phyloP scores from a whole-genome alignment of 441 rosid species.

The Codiaeum variegatum region DNA sequence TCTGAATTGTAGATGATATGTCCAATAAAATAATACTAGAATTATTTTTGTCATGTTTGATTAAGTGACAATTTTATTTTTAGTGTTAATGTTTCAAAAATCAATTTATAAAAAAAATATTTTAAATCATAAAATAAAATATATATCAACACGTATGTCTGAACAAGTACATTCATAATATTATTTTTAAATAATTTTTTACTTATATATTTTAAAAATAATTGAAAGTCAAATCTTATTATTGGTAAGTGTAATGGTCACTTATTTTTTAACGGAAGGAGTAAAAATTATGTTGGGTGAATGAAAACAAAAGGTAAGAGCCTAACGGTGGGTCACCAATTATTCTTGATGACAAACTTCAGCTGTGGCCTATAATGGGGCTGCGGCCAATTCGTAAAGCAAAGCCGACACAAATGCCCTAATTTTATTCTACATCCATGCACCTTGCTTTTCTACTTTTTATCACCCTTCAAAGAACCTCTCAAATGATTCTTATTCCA shows the following conservation, averaged over 20 bases:
- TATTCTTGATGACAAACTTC: neutral
- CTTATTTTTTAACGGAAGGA: too few relatives aligned
- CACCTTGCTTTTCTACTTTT: neutral
- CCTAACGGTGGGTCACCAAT: neutral
- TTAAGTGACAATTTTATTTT: too few relatives aligned
- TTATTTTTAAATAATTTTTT: too few relatives aligned
- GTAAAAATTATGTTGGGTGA: neutral
- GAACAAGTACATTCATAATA: too few relatives aligned
- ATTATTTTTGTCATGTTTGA: neutral
- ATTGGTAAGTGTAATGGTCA: too few relatives aligned
- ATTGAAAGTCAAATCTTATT: too few relatives aligned
- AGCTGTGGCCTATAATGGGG: neutral
- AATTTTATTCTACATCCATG: neutral
- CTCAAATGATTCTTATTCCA: neutral
- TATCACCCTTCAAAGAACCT: neutral
- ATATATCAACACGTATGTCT: too few relatives aligned
- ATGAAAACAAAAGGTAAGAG: neutral
- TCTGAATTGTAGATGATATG: too few relatives aligned
- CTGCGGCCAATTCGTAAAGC: neutral
- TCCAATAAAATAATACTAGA: neutral
- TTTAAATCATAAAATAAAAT: too few relatives aligned
- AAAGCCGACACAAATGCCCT: neutral
- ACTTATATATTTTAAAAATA: too few relatives aligned
- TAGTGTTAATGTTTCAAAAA: too few relatives aligned
- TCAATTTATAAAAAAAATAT: too few relatives aligned